Conservation (phyloP, 2,329 filamentous ascomycete genomes). For the Thielaviopsis populi region DNA sequence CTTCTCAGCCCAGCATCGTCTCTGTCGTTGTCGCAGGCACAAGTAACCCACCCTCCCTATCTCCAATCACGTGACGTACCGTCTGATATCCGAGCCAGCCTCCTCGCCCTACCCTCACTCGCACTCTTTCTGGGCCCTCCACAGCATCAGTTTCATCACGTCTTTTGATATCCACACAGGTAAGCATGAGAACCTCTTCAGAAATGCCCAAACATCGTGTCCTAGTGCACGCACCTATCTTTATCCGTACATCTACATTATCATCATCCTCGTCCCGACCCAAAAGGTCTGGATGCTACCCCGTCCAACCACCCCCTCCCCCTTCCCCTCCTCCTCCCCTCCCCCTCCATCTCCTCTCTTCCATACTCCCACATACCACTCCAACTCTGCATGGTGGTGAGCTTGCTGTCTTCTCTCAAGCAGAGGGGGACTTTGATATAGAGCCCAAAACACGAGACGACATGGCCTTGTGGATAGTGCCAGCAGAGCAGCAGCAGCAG, state of each 20-base stretch:
- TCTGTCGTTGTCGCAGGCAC: conserved; percentile 14
- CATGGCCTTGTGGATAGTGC: no score
- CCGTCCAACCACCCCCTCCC: background rate
- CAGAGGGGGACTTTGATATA: no score
- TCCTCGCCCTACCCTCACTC: background rate
- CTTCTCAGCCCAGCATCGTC: background rate
- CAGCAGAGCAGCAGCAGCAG: no score
- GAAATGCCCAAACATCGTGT: background rate
- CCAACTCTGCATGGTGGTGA: background rate
- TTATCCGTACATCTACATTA: background rate
- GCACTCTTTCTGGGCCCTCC: background rate
- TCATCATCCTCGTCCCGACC: conserved; percentile 1
- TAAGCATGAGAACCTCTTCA: background rate
- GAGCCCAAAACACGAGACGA: background rate
- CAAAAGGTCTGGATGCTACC: background rate
- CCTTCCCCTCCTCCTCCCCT: background rate
- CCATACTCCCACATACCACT: background rate
- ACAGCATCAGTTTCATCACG: background rate
- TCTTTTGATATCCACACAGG: background rate
- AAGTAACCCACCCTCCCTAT: conserved; percentile 13
- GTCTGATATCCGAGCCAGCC: background rate
- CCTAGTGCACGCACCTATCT: background rate
- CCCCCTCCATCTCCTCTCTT: background rate
- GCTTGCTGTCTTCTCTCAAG: no score
- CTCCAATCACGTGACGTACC: background rate